Evolutionary conservation across 352 stramenopile genomes (phyloP), one percentile per base, ranked within the genome.

Genomic region (Pythium brachiatum): DNA sequence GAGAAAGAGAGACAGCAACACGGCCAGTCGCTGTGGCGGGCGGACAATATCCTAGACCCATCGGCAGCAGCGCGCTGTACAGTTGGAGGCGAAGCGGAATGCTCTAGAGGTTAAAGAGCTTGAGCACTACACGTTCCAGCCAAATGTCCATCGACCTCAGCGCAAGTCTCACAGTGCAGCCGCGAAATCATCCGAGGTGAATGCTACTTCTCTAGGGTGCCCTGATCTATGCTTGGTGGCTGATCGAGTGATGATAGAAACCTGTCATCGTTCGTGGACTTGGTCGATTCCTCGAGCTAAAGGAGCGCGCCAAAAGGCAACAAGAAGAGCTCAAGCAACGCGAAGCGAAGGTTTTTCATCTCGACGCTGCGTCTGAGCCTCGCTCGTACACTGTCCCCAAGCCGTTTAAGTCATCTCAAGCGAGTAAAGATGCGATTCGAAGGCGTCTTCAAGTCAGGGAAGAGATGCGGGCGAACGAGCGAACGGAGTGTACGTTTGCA

Each of bases 71-170:
- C 83, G 85, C 41, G 69, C 69, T 6, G 72, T 89, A 20, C 70
- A 79, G 15, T 81, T 94, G 15, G 70, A 91, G 55, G 68, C 73
- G 15, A 86, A 87, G 44, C 69, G 82, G 11, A 86, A 88, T 39
- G 75, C 55, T 0, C 71, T 76, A 13, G 79, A 90, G 50, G 44
- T 92, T 1, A 74, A 78, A 48, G 79, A 92, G 44, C 65, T 94
- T 2, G 64, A 89, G 53, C 79, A 96, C 54, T 96, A 86, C 47
- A 95, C 88, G 5, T 96, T 96, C 32, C 75, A 83, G 25, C 86
- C 86, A 0, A 90, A 69, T 47, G 20, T 47, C 1, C 53, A 50
- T 31, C 39, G 60, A 26, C 21, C 52, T 20, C 60, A n/a, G 20
- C 51, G 51, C 0, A 29, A 50, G 29, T 15, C 39, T 7, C 2